Evolutionary conservation across 768 basidiomycete genomes (phyloP), one percentile per base, ranked within the genome.

Genomic region (Leucocoprinus birnbaumii): DNA sequence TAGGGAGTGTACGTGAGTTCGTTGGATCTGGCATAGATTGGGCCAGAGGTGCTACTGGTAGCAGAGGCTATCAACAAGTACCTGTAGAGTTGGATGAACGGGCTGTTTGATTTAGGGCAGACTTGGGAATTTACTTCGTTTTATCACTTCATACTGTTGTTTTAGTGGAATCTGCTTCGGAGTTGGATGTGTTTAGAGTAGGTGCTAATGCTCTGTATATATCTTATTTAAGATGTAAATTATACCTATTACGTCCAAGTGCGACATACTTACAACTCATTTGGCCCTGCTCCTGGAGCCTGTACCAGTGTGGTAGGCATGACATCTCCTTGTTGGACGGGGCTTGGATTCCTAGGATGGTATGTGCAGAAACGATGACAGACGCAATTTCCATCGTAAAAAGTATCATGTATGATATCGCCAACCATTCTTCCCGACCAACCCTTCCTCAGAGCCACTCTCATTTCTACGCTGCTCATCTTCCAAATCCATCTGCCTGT

Each of bases 31-130:
- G 58, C 11, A 44, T 52, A 7, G 42, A 59, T 19, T 52, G 51
- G 46, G 46, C 44, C 9, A 58, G 58, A 41, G 27, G 61, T 71
- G 48, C 69, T 71, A 58, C 67, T 69, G 58, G 38, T 38, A n/a
- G 68, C 68, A 24, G 69, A 63, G 25, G 87, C 5, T 93, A 93
- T 62, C 81, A 78, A 48, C 87, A 83, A 62, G 62, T 93, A 52
- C 85, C 89, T 19, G 78, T 90, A 19, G 91, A 92, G 64, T 74
- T 89, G 83, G 70, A 64, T 22, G 56, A 52, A 51, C 56, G 60
- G 46, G 53, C 55, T 25, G 60, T 59, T 34, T 48, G 55, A 53
- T 48, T 6, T 31, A 35, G 46, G 25, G 31, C 6, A 5, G 31
- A 5, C 11, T 11, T 31, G 31, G 6, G 5, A 5, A 31, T 11